Evolutionary conservation across 2,329 filamentous ascomycete genomes (phyloP), one percentile per base, ranked within the genome.

Genomic region (Phaeosphaeria sp.): DNA sequence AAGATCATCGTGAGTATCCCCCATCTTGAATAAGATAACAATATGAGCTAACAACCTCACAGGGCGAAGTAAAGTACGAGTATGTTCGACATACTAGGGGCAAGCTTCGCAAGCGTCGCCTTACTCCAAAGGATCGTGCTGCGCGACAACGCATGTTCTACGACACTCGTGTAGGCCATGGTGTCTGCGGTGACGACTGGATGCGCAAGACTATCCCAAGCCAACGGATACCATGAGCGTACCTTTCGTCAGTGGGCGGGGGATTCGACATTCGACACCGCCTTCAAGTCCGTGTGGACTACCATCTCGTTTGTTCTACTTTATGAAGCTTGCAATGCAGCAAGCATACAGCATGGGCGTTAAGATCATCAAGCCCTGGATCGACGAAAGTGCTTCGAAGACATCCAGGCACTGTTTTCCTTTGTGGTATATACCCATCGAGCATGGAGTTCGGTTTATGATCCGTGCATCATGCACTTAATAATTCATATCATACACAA

Each of bases 171-270:
- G 61, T 61, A 15, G 63, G 64, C 2, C 57, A 67, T 51, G 63
- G 58, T 7, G 62, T 68, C 20, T 58, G 66, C 17, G 66, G 66
- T 6, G 66, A 68, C 22, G 66, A 68, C 27, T 68, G 66, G 64
- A 68, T 68, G 66, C 57, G 64, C 15, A 64, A 63, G 57, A 55
- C 58, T 45, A 53, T 67, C 27, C 60, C 64, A 17, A 43, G 42
- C 43, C 58, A 58, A 21, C 44, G 61, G 49, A 59, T 56, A 49
- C 49, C 49, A 18, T 46, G 22, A 25, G n/a, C 6, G 11, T 13
- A 36, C 11, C 30, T 36, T 13, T 36, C 11, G 30, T 36, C 11
- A 36, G 30, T 36, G 30, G 30, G 11, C 8, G 30, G 11, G 30
- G 15, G 30, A 13, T 13, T 36, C 6, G 8, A 13, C 3, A 6